phyloP scores from a whole-genome alignment of 495 filamentous ascomycete genomes.

The Lasiosphaeria hispida region DNA sequence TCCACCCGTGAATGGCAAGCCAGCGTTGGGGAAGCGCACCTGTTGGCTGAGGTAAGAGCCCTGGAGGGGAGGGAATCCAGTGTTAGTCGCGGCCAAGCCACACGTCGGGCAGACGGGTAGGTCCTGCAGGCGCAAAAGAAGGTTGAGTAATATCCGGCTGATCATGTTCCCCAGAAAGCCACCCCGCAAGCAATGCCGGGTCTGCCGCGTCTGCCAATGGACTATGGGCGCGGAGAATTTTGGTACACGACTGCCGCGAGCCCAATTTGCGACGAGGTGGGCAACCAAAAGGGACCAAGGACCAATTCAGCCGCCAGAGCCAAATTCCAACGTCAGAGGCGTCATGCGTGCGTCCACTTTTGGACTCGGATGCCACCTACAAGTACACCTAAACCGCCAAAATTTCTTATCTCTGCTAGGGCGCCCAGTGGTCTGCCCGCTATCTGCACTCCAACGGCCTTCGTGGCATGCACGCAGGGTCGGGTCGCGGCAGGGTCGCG shows the following conservation, averaged over 20 bases:
- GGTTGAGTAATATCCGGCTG: slow-evolving; percentile 5
- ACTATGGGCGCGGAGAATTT: slow-evolving; percentile 9
- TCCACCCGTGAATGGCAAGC: too few species aligned
- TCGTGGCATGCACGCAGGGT: too few species aligned
- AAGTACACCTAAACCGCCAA: too few species aligned
- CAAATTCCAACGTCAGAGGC: background rate
- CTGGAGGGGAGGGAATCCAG: too few species aligned
- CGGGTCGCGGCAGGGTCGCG: too few species aligned
- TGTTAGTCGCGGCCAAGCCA: too few species aligned
- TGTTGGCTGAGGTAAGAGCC: too few species aligned
- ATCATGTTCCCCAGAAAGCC: slow-evolving; percentile 12
- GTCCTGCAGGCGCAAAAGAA: background rate
- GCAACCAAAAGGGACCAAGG: background rate
- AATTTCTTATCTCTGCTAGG: too few species aligned
- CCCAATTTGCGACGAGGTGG: background rate
- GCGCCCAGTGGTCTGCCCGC: too few species aligned
- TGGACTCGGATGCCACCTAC: background rate
- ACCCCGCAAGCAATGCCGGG: slow-evolving; percentile 6
- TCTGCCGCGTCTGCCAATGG: background rate
- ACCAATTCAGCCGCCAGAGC: slow-evolving; percentile 1
- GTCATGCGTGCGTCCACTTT: too few species aligned
- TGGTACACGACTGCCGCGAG: background rate
- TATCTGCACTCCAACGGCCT: too few species aligned
- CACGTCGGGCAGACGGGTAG: background rate
- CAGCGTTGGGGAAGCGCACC: too few species aligned